Evolutionary conservation across 2,329 filamentous ascomycete genomes (phyloP).

Genomic region (Coniochaeta sp.): DNA sequence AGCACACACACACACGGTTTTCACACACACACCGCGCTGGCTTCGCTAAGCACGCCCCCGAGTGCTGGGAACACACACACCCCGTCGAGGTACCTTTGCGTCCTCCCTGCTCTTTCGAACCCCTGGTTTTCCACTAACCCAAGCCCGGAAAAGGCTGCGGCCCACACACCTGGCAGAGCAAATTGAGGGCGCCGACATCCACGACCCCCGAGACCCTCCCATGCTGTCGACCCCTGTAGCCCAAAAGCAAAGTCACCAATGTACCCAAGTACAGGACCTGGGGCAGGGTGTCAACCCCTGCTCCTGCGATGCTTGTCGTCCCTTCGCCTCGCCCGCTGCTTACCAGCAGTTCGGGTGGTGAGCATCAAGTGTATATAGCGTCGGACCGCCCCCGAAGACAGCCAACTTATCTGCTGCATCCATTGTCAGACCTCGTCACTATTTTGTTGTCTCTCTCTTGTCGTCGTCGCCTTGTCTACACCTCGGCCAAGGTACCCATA

Average conservation of each 20-base stretch:
- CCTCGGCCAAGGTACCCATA: neutral
- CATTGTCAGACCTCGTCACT: neutral
- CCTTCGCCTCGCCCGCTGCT: conserved; percentile 1
- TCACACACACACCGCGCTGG: neutral
- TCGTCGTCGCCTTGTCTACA: neutral
- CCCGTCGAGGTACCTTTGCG: neutral
- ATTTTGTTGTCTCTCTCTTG: neutral
- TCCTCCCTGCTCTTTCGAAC: neutral
- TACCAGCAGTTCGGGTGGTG: conserved; percentile 2
- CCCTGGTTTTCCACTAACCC: neutral
- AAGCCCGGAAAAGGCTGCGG: conserved; percentile 2
- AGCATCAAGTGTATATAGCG: conserved; percentile 1
- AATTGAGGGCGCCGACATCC: conserved; percentile 2
- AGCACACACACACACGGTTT: neutral
- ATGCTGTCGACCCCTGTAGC: neutral
- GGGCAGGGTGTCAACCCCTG: neutral
- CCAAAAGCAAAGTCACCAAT: neutral
- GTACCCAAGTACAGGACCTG: neutral
- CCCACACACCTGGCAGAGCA: neutral
- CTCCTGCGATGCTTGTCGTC: neutral
- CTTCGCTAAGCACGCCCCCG: neutral
- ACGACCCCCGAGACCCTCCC: neutral
- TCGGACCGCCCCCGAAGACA: neutral
- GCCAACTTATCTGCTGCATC: neutral
- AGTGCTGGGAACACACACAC: neutral